Base-by-base conservation (phyloP, 441 rosid genomes). In the Theobroma grandiflorum region DNA sequence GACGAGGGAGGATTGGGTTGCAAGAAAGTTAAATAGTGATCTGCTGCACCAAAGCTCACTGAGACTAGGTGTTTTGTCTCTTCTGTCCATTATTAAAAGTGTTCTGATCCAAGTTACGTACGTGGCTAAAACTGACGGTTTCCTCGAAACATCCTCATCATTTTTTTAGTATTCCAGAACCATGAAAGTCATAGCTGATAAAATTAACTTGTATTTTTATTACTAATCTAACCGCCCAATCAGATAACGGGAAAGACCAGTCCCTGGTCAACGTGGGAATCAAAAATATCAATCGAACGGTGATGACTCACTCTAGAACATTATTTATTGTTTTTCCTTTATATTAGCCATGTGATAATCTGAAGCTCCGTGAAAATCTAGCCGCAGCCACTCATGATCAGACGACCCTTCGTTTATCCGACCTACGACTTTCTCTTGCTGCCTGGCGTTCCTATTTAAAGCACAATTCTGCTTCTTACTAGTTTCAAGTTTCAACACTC, bases 211-310 rank as follows among this genome's bases (percentile, higher is more conserved):
- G 49, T 8, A 45, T 6, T 45, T 6, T 10, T 2, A 8, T 8
- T 53, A 53, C 58, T 2, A 53, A 18, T 53, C 10, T 53, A 53
- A 53, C 58, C 20, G 58, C 18, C 68, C 18, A 37, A 63, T 26
- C 68, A 8, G 40, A 63, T 26, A 20, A 57, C 62, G 22, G 31
- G 31, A 20, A 20, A 6, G 20, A 8, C 26, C 37, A 33, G 65
- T 16, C n/a, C 33, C 45, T 2, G 14, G 57, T 76, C 79, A 33
- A 33, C 33, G 49, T 33, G 33, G 61, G 47, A 10, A 65, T 16
- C 7, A 3, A n/a, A 66, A 76, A 65, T 77, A 3, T 22, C 38
- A 79, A 78, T 78, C 81, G 3, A 12, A 80, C 75, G 84, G 84
- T 47, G 35, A 5, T 52, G 37, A 61, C 57, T 50, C 3, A 22